These are phyloP conservation scores for Lichina pygmaea DNA, from an alignment of 495 filamentous ascomycete species.

Conservation along the genomic window DNA sequence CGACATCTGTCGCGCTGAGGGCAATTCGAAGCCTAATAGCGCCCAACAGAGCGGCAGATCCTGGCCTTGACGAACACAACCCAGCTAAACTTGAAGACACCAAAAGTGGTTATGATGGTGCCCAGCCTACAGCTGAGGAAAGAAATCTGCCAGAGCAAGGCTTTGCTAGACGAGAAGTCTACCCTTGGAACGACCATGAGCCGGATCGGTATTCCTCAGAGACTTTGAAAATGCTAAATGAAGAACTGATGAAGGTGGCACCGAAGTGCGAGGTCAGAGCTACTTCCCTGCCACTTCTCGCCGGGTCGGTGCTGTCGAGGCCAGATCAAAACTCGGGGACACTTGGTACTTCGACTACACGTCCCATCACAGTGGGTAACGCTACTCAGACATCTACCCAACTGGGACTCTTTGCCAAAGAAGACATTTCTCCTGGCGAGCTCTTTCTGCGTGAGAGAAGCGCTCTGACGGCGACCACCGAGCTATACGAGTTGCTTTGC, in stretches of 20 bases:
- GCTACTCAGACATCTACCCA: slow-evolving; percentile 19
- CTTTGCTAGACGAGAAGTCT: slow-evolving; percentile 58
- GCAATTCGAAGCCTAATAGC: too few species aligned
- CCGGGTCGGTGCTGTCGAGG: slow-evolving; percentile 14
- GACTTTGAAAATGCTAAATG: slow-evolving; percentile 39
- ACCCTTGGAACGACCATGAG: slow-evolving; percentile 82
- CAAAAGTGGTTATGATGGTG: background rate
- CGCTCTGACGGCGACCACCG: slow-evolving; percentile 57
- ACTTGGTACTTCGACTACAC: slow-evolving; percentile 2
- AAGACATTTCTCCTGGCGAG: slow-evolving; percentile 52
- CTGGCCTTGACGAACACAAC: background rate
- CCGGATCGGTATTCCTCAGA: slow-evolving; percentile 53
- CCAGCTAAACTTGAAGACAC: background rate
- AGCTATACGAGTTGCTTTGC: slow-evolving; percentile 53
- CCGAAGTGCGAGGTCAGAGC: slow-evolving; percentile 44
- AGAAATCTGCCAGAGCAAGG: slow-evolving; percentile 34
- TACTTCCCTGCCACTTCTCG: slow-evolving; percentile 40
- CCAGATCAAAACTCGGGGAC: background rate
- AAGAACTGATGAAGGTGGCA: slow-evolving; percentile 31
- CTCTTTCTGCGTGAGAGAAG: slow-evolving; percentile 55
- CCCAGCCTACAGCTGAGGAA: background rate
- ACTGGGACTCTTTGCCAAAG: slow-evolving; percentile 67
- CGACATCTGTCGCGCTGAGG: background rate
- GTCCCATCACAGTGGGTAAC: slow-evolving; percentile 17
- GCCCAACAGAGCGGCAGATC: slow-evolving; percentile 12